Percentiles rank a stretch among this genome's conserved stretches.
Evolutionary conservation across 371 early-diverging fungal species (phyloP).

Genomic region (Mortierella sp.): DNA sequence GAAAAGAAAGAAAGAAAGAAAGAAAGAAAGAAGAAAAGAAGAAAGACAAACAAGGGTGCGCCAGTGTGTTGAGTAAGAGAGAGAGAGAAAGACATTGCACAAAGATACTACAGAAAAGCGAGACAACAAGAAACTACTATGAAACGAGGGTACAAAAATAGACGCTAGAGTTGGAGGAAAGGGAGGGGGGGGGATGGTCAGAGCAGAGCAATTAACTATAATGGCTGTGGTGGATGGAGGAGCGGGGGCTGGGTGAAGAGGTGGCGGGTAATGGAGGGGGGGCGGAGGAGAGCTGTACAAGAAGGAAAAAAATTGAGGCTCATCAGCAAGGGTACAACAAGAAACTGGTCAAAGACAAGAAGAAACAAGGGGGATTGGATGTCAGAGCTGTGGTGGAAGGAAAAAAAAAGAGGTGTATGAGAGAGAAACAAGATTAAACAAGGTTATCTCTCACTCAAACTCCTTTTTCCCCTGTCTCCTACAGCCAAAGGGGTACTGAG

Average conservation of each 20-base stretch:
- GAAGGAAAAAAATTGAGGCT: slow-evolving; percentile 7
- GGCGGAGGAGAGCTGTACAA: neutral
- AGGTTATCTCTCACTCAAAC: neutral
- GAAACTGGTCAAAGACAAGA: neutral
- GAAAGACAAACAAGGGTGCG: slow-evolving; percentile 1
- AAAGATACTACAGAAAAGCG: slow-evolving; percentile 1
- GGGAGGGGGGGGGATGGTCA: too few species aligned
- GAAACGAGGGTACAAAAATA: slow-evolving; percentile 5
- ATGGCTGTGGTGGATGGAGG: too few species aligned
- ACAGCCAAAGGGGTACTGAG: too few species aligned
- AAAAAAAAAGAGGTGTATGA: neutral
- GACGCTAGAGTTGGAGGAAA: neutral
- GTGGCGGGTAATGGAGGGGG: neutral
- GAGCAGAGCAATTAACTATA: slow-evolving; percentile 12
- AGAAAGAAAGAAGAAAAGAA: neutral
- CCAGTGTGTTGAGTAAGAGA: neutral
- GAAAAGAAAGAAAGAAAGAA: neutral
- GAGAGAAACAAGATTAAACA: neutral
- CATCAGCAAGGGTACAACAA: neutral
- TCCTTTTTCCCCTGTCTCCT: neutral
- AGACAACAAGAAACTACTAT: slow-evolving; percentile 1
- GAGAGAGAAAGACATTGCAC: slow-evolving; percentile 1
- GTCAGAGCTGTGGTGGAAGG: neutral
- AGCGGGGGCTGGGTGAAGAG: neutral
- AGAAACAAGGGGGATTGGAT: slow-evolving; percentile 1